Base-by-base conservation (phyloP, 1,284 basidiomycete genomes). In the Paramarasmius palmivorus region DNA sequence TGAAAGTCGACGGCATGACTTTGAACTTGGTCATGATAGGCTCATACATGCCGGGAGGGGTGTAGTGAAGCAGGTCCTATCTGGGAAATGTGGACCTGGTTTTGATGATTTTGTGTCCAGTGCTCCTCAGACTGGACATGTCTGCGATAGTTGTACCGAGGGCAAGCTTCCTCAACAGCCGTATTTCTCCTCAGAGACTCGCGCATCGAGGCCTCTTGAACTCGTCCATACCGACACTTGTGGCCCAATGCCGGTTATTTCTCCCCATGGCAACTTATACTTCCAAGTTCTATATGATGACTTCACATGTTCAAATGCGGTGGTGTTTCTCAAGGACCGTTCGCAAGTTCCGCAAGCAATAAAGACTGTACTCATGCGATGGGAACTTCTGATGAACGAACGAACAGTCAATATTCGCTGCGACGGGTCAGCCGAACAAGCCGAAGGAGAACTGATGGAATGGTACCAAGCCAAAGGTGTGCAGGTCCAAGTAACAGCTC, bases 181-280 rank as follows among this genome's bases (percentile, higher is more conserved):
- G 6, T 51, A 32, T 29, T 23, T 15, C 20, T 1, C 8, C 3
- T 29, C 42, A 17, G 22, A 29, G 2, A 10, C 17, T 2, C 19
- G 51, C 1, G 44, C 51, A 10, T 2, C 7, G 1, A 34, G 38
- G 4, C 35, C 26, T 1, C n/a, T 46, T 1, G 52, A 41, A 35
- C 32, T 57, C 35, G n/a, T 58, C 34, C 50, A 52, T 22, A 29
- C 47, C 15, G 54, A 55, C 22, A 52, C 46, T 17, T 48, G 49
- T 35, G 52, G 52, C 1, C 55, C 52, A 15, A 23, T 35, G n/a
- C 46, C 20, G 15, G 41, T 49, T 26, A 3, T 1, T 2, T 49
- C 52, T 2, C 39, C 52, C 4, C 52, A 45, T 25, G 47, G 47
- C 7, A 19, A 35, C 12, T 25, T 15, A 2, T 47, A 50, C 40